Conservation (phyloP, 192 early-diverging fungal species). For the Allomyces macrogynus region DNA sequence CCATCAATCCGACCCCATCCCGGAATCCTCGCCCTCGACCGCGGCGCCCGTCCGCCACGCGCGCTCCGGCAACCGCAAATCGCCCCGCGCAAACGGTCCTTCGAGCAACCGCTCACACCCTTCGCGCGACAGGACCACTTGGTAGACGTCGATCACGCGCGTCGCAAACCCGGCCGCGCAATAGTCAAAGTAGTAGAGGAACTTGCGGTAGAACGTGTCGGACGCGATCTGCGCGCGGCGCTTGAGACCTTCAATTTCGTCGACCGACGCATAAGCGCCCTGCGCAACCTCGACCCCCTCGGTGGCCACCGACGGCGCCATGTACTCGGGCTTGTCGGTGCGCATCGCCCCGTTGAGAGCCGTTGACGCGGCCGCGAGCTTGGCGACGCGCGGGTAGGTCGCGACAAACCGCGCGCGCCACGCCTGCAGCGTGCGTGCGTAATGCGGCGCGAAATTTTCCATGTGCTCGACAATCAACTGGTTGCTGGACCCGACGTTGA, state of each 20-base stretch:
- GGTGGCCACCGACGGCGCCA: background rate
- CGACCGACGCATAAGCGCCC: background rate
- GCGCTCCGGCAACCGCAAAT: no score
- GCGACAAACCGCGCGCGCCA: constrained; percentile 47
- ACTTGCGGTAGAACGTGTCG: constrained; percentile 45
- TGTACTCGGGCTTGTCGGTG: constrained; percentile 5
- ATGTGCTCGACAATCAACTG: constrained; percentile 33
- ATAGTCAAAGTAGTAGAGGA: constrained; percentile 65
- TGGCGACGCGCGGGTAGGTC: constrained; percentile 11
- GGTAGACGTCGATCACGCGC: constrained; percentile 36
- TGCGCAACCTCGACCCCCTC: background rate
- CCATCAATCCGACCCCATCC: no score
- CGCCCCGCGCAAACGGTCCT: background rate
- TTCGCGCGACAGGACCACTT: constrained; percentile 27
- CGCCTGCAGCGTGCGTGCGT: constrained; percentile 39
- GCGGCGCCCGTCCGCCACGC: no score
- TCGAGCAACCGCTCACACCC: constrained; percentile 14
- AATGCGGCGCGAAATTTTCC: constrained; percentile 47
- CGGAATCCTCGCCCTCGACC: no score
- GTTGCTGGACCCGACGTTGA: constrained; percentile 28
- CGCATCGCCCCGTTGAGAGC: background rate
- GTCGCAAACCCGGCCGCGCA: constrained; percentile 56
- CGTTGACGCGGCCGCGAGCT: constrained; percentile 9
- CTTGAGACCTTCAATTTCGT: background rate
- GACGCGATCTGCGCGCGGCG: constrained; percentile 7